Conservation (phyloP, 2,329 filamentous ascomycete genomes). For the Hypoxylon sp. region DNA sequence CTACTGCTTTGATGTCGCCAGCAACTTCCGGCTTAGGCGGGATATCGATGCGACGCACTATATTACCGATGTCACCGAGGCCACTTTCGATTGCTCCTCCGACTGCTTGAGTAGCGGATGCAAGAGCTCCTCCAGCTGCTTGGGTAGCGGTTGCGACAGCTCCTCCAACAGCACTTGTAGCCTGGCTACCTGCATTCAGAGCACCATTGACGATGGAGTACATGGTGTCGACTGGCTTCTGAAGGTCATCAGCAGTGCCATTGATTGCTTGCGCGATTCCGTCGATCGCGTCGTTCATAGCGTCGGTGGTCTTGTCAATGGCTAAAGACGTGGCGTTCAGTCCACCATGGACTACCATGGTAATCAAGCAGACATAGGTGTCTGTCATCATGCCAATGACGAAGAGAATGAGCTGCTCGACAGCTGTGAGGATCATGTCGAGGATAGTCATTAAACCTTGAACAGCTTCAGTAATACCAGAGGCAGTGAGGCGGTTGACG, state of each 20-base stretch:
- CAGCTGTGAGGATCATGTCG: slow-evolving; percentile 81
- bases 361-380: slow-evolving; percentile 91
- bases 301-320: slow-evolving; percentile 58
- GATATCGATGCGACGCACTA: slow-evolving; percentile 53
- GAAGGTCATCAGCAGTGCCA: slow-evolving; percentile 66
- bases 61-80: slow-evolving; percentile 64
- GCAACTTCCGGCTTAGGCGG: slow-evolving; percentile 51
- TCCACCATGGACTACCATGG: slow-evolving; percentile 83
- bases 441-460: slow-evolving; percentile 84
- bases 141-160: slow-evolving; percentile 59
- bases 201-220: slow-evolving; percentile 56
- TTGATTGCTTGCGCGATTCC: slow-evolving; percentile 59
- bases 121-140: slow-evolving; percentile 57
- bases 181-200: slow-evolving; percentile 29
- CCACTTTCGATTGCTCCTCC: slow-evolving; percentile 56
- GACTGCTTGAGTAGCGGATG: slow-evolving; percentile 65
- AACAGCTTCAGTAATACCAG: slow-evolving; percentile 83
- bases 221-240: slow-evolving; percentile 68
- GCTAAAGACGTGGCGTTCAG: slow-evolving; percentile 73
- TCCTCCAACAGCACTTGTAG: slow-evolving; percentile 37
- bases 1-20: slow-evolving; percentile 76
- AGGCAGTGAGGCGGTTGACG: slow-evolving; percentile 86
- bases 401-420: slow-evolving; percentile 91
- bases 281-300: slow-evolving; percentile 65
- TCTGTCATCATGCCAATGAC: slow-evolving; percentile 91